Percentiles rank a stretch among this genome's conserved stretches.
These are phyloP conservation scores for Teunomyces aglyptinius DNA, from an alignment of 805 yeast genomes.

Conservation along the genomic window DNA sequence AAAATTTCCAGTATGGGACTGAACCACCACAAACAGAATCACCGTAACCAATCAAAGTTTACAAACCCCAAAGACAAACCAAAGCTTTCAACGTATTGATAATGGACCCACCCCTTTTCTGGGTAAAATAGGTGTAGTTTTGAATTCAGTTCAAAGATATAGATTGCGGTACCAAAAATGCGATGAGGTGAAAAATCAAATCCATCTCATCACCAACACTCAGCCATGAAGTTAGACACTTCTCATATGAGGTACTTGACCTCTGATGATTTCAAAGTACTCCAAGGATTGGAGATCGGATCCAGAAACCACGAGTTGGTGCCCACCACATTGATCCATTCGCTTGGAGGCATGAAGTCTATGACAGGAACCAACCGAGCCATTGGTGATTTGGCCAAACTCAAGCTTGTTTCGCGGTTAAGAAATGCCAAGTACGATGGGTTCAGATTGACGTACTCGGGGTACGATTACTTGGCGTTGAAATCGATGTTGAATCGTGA, in stretches of 20 bases:
- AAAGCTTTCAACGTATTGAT: not conserved
- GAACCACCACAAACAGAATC: not conserved
- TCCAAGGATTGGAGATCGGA: constrained; percentile 87
- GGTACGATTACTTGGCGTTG: constrained; percentile 89
- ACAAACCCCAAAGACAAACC: not conserved
- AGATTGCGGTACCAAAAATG: not conserved
- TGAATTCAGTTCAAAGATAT: too few species aligned
- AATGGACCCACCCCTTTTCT: too few species aligned
- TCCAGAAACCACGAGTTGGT: constrained; percentile 92
- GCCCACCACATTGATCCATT: constrained; percentile 81
- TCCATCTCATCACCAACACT: not conserved
- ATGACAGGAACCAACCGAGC: constrained; percentile 74
- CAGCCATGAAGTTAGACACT: constrained; percentile 83
- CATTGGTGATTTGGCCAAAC: constrained; percentile 82
- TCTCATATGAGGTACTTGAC: constrained; percentile 92
- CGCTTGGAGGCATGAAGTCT: constrained; percentile 73
- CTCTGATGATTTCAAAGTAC: constrained; percentile 84
- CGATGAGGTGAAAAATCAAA: constrained; percentile 7
- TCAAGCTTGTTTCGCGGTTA: constrained; percentile 70
- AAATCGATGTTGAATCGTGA: constrained; percentile 77
- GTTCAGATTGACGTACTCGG: constrained; percentile 80
- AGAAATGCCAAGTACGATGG: constrained; percentile 96
- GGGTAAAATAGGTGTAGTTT: too few species aligned
- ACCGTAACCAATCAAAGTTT: not conserved
- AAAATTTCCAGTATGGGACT: not conserved